Conservation (phyloP, 192 early-diverging fungal species). For the Umbelopsis sp. region DNA sequence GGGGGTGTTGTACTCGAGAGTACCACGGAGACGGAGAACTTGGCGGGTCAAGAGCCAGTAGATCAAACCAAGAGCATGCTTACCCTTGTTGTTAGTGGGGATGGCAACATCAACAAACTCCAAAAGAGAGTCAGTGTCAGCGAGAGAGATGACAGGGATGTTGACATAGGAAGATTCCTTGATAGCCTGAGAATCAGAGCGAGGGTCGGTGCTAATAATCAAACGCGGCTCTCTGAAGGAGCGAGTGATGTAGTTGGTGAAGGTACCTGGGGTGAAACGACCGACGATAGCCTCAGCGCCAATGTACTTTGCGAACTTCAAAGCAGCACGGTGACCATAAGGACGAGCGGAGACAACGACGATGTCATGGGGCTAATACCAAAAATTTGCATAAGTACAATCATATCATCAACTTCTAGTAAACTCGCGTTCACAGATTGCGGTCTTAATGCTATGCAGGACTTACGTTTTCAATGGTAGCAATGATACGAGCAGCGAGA, state of each 20-base stretch:
- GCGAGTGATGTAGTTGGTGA: slow-evolving; percentile 99
- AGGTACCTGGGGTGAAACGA: slow-evolving; percentile 99
- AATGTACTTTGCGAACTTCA: slow-evolving; percentile 99
- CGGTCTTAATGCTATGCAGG: neutral
- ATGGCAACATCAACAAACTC: slow-evolving; percentile 97
- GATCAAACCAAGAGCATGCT: slow-evolving; percentile 98
- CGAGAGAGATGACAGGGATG: slow-evolving; percentile 99
- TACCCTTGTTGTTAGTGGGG: slow-evolving; percentile 99
- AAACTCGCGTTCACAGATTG: neutral
- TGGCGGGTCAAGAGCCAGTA: slow-evolving; percentile 98
- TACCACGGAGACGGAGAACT: slow-evolving; percentile 97
- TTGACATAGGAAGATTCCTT: slow-evolving; percentile 99
- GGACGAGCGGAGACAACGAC: slow-evolving; percentile 96
- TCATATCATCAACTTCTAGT: too few species aligned
- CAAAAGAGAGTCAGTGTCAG: slow-evolving; percentile 96
- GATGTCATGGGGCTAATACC: slow-evolving; percentile 80
- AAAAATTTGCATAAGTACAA: neutral
- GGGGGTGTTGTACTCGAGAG: slow-evolving; percentile 77
- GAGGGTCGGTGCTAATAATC: slow-evolving; percentile 97
- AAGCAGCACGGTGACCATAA: slow-evolving; percentile 97
- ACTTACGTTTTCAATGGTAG: slow-evolving; percentile 90
- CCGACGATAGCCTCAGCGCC: slow-evolving; percentile 99
- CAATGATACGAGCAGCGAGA: slow-evolving; percentile 97
- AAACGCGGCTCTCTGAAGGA: slow-evolving; percentile 99
- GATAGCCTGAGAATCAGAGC: slow-evolving; percentile 98